Evolutionary conservation across 441 rosid species (phyloP), one percentile per base, ranked within the genome.

Genomic region (Arabidopsis hybrid): DNA sequence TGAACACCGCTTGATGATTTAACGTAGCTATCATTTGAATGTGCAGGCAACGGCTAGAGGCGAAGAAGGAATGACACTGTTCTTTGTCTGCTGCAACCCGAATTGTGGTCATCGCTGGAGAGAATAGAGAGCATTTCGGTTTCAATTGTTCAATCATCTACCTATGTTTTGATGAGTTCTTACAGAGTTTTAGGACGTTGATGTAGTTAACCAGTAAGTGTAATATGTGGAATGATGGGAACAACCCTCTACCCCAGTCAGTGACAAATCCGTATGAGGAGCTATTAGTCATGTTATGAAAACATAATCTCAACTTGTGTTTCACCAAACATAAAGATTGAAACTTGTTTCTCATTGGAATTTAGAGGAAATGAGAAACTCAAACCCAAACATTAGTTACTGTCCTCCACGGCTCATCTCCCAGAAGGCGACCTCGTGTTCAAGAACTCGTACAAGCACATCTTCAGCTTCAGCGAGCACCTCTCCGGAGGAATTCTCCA

Each of bases 31-130:
- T 49, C 57, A 35, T 68, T n/a, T 55, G 74, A 35, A 56, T 60
- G 2, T 81, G 79, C 91, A 93, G 95, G 90, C 98, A 65, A 88
- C 98, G 76, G 82, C 95, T 43, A 85, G 96, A 79, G 97, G 97
- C 14, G 96, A 91, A 86, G 98, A 91, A 76, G 97, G 96, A 55
- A 90, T 89, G 98, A 90, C 98, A 0, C 81, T 93, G 71, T 90
- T 91, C 81, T 93, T 90, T 56, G 98, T 93, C 40, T 90, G 98
- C 84, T 91, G 95, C 82, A 91, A 87, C 72, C 89, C 89, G 0
- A 87, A 78, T 34, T 93, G 96, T 32, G 86, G 91, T 18, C 66
- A 88, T 65, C 84, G 95, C 2, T 91, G 96, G 97, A 88, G 94
- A 77, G 98, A 91, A 38, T 80, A 76, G 45, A 57, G 18, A 61